A percentile compares a stretch with the other conserved stretches of the same genome.
These are phyloP conservation scores for Amylostereum areolatum DNA, from an alignment of 1,284 basidiomycete genomes.

Conservation along the genomic window DNA sequence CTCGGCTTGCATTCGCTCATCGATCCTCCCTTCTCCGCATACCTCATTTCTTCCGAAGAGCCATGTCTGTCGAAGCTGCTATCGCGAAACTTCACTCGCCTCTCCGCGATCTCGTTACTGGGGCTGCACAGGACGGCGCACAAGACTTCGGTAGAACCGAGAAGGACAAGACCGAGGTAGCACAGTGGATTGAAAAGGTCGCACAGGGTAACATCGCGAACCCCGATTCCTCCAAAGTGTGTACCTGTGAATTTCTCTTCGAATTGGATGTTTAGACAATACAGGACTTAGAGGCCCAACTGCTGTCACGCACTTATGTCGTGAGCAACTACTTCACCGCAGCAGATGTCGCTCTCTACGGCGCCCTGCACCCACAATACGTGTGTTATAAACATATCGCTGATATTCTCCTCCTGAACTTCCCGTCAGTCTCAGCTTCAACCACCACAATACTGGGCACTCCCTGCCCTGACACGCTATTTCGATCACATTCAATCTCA, in stretches of 20 bases:
- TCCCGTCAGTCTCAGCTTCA: slow-evolving; percentile 54
- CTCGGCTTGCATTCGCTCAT: slow-evolving; percentile 3
- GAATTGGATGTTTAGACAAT: slow-evolving; percentile 1
- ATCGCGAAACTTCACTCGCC: slow-evolving; percentile 46
- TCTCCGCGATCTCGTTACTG: slow-evolving; percentile 52
- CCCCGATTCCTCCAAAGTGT: slow-evolving; percentile 45
- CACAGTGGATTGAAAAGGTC: slow-evolving; percentile 65
- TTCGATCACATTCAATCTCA: slow-evolving; percentile 88
- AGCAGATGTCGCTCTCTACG: slow-evolving; percentile 84
- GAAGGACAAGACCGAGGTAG: slow-evolving; percentile 57
- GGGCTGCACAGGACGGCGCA: slow-evolving; percentile 35
- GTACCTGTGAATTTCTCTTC: not conserved
- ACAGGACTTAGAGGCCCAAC: slow-evolving; percentile 69
- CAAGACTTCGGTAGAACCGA: slow-evolving; percentile 49
- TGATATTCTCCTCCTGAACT: not conserved
- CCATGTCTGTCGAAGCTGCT: slow-evolving; percentile 54
- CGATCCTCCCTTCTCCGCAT: slow-evolving; percentile 1
- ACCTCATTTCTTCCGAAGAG: slow-evolving; percentile 19
- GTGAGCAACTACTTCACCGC: slow-evolving; percentile 79
- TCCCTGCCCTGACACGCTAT: slow-evolving; percentile 84
- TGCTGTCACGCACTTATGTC: slow-evolving; percentile 76
- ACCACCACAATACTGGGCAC: slow-evolving; percentile 63
- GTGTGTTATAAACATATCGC: slow-evolving; percentile 39
- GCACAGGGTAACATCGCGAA: slow-evolving; percentile 44
- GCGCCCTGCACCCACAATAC: slow-evolving; percentile 70